Evolutionary conservation across 305 asterid species (phyloP).

Genomic region (Solanum hybrid): DNA sequence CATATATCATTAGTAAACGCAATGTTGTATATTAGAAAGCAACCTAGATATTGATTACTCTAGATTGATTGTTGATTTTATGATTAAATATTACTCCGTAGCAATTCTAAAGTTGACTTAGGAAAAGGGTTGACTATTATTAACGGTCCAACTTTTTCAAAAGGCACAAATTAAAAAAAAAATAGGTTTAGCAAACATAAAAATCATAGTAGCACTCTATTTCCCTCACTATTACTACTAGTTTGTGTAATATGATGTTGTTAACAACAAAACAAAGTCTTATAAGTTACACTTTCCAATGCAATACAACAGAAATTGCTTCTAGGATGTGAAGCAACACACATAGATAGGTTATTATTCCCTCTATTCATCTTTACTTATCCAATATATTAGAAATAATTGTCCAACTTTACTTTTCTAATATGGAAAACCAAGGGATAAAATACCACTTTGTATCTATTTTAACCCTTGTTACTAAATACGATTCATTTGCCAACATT

Average conservation of each 20-base stretch:
- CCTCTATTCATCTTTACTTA: not conserved
- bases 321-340: not conserved
- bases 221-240: not conserved
- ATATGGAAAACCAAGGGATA: not conserved
- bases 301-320: not conserved
- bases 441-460: not conserved
- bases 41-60: not conserved
- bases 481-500: too few species aligned
- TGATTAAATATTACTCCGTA: not conserved
- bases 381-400: not conserved
- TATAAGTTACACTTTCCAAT: not conserved
- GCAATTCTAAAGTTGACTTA: not conserved
- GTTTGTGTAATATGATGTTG: accelerated
- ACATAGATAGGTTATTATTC: not conserved
- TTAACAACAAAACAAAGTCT: not conserved
- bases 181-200: too few species aligned
- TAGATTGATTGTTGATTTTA: not conserved
- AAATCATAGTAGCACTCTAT: too few species aligned
- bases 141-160: not conserved
- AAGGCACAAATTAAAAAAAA: not conserved
- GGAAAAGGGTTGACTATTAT: not conserved
- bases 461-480: too few species aligned
- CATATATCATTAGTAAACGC: not conserved
- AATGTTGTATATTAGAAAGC: not conserved
- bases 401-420: not conserved